Conservation (phyloP, 805 yeast genomes). For the Saturnispora quitensis region DNA sequence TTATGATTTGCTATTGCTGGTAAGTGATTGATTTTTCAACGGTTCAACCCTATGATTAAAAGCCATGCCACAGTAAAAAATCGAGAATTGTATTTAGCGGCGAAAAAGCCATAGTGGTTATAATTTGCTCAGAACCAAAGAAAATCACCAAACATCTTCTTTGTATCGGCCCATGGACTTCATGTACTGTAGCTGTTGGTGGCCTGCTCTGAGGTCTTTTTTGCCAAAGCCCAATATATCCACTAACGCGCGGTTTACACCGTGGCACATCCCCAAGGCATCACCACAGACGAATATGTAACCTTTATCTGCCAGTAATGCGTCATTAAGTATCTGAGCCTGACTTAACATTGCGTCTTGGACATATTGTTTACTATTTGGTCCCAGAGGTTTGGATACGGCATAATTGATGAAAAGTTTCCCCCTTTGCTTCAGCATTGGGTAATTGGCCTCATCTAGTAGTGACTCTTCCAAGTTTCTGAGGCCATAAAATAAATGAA, state of each 20-base stretch:
- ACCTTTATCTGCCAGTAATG: constrained; percentile 52
- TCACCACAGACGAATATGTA: constrained; percentile 91
- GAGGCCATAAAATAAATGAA: constrained; percentile 70
- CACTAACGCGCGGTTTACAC: constrained; percentile 61
- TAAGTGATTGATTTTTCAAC: not conserved
- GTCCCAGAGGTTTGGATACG: constrained; percentile 54
- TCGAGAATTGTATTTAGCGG: not conserved
- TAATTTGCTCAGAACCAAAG: not conserved
- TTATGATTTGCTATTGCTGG: too few species aligned
- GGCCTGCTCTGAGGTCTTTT: constrained; percentile 52
- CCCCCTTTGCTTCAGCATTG: constrained; percentile 38
- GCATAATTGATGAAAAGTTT: constrained; percentile 64
- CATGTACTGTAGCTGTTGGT: constrained; percentile 58
- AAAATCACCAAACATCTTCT: constrained; percentile 85
- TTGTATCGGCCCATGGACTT: constrained; percentile 79
- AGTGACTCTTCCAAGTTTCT: constrained; percentile 52
- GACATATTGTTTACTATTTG: constrained; percentile 53
- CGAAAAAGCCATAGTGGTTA: not conserved
- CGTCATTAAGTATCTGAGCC: constrained; percentile 37
- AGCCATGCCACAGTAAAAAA: not conserved
- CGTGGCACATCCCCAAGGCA: constrained; percentile 85
- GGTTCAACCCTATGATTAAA: not conserved
- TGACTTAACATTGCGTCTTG: constrained; percentile 61
- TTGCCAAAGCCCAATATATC: constrained; percentile 48
- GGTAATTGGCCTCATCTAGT: constrained; percentile 79